Conservation (phyloP, 2,329 filamentous ascomycete species). For the Fulvia fulva region DNA sequence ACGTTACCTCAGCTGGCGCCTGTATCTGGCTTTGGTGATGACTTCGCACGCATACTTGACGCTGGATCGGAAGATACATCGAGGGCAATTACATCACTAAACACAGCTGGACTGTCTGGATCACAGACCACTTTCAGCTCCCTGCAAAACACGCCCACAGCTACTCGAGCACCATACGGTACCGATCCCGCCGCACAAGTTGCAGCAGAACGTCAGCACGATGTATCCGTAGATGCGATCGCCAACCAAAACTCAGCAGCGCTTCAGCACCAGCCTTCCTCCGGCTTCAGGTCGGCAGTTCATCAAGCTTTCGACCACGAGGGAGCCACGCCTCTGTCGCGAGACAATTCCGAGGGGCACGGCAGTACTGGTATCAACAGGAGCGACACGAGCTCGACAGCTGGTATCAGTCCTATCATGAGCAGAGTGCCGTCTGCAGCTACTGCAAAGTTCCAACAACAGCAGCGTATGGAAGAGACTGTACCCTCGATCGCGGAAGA, state of each 20-base stretch:
- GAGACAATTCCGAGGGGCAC: conserved; percentile 34
- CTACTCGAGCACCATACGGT: conserved; percentile 9
- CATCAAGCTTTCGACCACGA: conserved; percentile 61
- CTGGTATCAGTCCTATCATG: conserved; percentile 64
- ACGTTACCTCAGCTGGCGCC: conserved; percentile 42
- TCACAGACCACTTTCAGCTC: conserved; percentile 15
- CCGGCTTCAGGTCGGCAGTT: conserved; percentile 53
- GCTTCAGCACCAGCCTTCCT: conserved; percentile 48
- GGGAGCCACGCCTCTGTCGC: conserved; percentile 53
- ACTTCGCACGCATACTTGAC: conserved; percentile 20
- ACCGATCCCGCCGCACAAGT: conserved; percentile 17
- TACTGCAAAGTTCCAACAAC: conserved; percentile 31
- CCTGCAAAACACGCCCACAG: conserved; percentile 17
- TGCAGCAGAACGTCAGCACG: conserved; percentile 14
- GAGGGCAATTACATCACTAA: neutral
- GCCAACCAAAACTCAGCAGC: conserved; percentile 1
- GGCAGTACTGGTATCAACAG: conserved; percentile 31
- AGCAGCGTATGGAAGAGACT: conserved; percentile 36
- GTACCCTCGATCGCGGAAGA: conserved; percentile 57
- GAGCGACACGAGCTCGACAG: conserved; percentile 61
- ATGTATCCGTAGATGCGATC: neutral
- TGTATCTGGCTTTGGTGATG: conserved; percentile 41
- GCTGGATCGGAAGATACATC: neutral
- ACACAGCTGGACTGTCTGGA: conserved; percentile 3
- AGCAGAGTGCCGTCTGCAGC: conserved; percentile 49